Conservation (phyloP, 2,329 filamentous ascomycete genomes). For the Diaporthe citri region DNA sequence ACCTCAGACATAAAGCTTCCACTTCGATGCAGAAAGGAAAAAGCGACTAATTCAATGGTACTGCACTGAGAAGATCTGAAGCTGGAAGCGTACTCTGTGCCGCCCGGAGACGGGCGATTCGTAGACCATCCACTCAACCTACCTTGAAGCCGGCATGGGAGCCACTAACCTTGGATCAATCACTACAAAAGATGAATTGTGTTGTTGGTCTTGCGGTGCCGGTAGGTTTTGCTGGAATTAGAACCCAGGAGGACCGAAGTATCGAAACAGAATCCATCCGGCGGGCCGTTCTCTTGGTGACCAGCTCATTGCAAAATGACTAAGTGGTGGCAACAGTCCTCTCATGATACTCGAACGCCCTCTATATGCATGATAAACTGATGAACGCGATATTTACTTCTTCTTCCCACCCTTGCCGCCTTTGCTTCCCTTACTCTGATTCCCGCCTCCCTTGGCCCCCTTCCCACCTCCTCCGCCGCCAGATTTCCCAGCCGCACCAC, state of each 20-base stretch:
- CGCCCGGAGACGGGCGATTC: too few species aligned
- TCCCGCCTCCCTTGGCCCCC: constrained; percentile 50
- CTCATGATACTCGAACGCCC: background rate
- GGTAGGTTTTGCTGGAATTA: background rate
- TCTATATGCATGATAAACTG: background rate
- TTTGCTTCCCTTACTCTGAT: constrained; percentile 49
- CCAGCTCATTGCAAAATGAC: background rate
- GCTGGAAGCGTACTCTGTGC: too few species aligned
- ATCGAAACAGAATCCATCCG: background rate
- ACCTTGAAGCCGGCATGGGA: background rate
- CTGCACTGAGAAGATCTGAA: too few species aligned
- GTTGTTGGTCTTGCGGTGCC: background rate
- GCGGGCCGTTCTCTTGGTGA: background rate
- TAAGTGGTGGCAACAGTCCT: background rate
- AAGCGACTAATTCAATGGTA: too few species aligned
- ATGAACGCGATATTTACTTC: constrained; percentile 42
- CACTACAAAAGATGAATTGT: background rate
- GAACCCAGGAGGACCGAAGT: background rate
- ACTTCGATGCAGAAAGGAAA: too few species aligned
- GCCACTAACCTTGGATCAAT: background rate
- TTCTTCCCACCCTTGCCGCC: constrained; percentile 60
- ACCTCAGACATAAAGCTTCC: background rate
- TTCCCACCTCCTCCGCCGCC: constrained; percentile 57
- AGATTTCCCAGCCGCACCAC: constrained; percentile 61
- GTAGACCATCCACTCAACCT: too few species aligned